These are phyloP conservation scores for Carex arenaria DNA, from an alignment of 202 grass and related monocot species.

Conservation along the genomic window DNA sequence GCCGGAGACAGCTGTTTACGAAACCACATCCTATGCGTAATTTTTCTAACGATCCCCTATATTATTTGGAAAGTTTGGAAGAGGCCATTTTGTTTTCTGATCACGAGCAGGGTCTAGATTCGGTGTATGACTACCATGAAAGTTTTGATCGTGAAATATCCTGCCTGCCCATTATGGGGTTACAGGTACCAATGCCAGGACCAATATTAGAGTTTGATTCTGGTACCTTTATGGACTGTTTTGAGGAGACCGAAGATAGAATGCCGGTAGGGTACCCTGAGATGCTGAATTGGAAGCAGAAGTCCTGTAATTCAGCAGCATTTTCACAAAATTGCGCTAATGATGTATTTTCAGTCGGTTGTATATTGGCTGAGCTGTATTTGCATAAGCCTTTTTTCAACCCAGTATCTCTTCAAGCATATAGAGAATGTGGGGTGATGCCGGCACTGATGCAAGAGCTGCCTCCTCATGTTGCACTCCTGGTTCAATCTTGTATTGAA, in stretches of 20 bases:
- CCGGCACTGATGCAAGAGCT: slow-evolving; percentile 59
- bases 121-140: slow-evolving; percentile 52
- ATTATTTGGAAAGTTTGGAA: slow-evolving; percentile 76
- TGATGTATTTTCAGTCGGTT: slow-evolving; percentile 88
- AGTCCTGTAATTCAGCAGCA: slow-evolving; percentile 34
- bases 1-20: slow-evolving; percentile 71
- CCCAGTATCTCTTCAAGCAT: slow-evolving; percentile 62
- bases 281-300: slow-evolving; percentile 63
- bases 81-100: slow-evolving; percentile 66
- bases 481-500: slow-evolving; percentile 87
- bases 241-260: slow-evolving; percentile 65
- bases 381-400: slow-evolving; percentile 81
- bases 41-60: slow-evolving; percentile 41
- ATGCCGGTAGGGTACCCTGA: slow-evolving; percentile 62
- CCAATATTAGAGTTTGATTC: slow-evolving; percentile 53
- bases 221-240: slow-evolving; percentile 61
- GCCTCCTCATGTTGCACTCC: slow-evolving; percentile 64
- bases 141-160: slow-evolving; percentile 28
- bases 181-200: slow-evolving; percentile 8
- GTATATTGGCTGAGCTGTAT: slow-evolving; percentile 82
- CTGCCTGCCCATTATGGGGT: slow-evolving; percentile 18
- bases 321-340: slow-evolving; percentile 41
- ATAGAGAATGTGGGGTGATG: slow-evolving; percentile 64
- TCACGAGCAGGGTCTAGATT: slow-evolving; percentile 49
- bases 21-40: slow-evolving; percentile 73